Evolutionary conservation across 116 monocot species (phyloP), one percentile per base, ranked within the genome.

Genomic region (Zostera marina): DNA sequence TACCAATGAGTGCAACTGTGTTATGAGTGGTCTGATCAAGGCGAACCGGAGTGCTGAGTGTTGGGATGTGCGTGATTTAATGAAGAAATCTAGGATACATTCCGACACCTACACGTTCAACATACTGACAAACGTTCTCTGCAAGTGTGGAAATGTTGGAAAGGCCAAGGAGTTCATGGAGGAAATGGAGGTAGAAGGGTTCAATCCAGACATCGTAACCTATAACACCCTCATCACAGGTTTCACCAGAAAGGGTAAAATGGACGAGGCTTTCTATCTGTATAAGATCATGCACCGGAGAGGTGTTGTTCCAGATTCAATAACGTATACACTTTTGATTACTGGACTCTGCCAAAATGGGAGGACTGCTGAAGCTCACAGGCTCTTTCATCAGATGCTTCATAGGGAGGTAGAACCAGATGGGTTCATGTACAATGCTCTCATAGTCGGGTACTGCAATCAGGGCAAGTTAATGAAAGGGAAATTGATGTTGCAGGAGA

Each of bases 161-260:
- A 72, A 64, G 68, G 81, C 76, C 0, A 60, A 25, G 61, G 79
- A 68, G 8, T 84, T 94, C 76, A 64, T 84, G 65, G 81, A 80
- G 59, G 76, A 83, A 72, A 78, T 86, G 70, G 82, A 77, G 47
- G 8, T 49, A 11, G 56, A 72, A 8, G 88, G 94, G 21, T 93
- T 93, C 53, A 61, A 77, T 22, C 93, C 93, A 0, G 93, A 93
- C 17, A 26, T 81, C 1, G 66, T 87, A 53, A 93, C 92, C 2
- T 93, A 87, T 57, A 93, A 93, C 61, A 87, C 93, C 5, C 63
- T 84, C 25, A 81, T 93, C 39, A 66, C 72, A 11, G 88, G 84
- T 41, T 81, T 75, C 45, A 81, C 79, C 73, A 60, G 60, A 51
- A 80, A 63, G 25, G 76, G 77, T 21, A 71, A 66, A 42, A 8